These are phyloP conservation scores for Colletotrichum sublineola DNA, from an alignment of 2,329 filamentous ascomycete species.

Conservation along the genomic window DNA sequence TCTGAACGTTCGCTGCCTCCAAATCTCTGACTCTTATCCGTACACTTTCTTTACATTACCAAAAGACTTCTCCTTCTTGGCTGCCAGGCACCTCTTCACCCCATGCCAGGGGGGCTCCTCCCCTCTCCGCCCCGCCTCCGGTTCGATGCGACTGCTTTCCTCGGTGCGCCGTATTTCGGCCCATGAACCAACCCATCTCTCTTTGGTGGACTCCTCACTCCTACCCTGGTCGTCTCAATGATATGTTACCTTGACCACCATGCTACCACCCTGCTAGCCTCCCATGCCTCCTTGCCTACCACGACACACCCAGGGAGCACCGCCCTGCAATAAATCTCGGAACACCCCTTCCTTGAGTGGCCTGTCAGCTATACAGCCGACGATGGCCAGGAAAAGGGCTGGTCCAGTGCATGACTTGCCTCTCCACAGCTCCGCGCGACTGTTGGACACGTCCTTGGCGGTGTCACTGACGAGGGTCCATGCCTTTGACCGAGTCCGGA, in stretches of 20 bases:
- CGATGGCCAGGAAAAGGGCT: conserved; percentile 34
- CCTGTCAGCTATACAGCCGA: conserved; percentile 24
- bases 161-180: conserved; percentile 39
- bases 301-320: conserved; percentile 13
- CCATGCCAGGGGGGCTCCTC: conserved; percentile 1
- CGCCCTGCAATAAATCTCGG: conserved; percentile 31
- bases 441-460: not conserved
- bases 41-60: not conserved
- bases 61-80: not conserved
- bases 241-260: conserved; percentile 22
- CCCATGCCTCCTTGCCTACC: conserved; percentile 8
- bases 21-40: conserved; percentile 35
- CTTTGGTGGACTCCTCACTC: conserved; percentile 29
- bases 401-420: conserved; percentile 32
- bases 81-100: not conserved
- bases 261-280: conserved; percentile 33
- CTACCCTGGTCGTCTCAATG: conserved; percentile 6
- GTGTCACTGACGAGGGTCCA: conserved; percentile 9
- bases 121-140: conserved; percentile 40
- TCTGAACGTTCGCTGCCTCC: conserved; percentile 1
- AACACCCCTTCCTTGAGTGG: conserved; percentile 25
- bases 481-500: conserved; percentile 5
- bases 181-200: conserved; percentile 22
- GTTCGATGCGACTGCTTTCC: conserved; percentile 11
- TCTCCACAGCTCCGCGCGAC: conserved; percentile 24